Percentiles rank a stretch among this genome's conserved stretches.
These are phyloP conservation scores for Ceratocystis albifundus DNA, from an alignment of 2,329 filamentous ascomycete species.

Conservation along the genomic window DNA sequence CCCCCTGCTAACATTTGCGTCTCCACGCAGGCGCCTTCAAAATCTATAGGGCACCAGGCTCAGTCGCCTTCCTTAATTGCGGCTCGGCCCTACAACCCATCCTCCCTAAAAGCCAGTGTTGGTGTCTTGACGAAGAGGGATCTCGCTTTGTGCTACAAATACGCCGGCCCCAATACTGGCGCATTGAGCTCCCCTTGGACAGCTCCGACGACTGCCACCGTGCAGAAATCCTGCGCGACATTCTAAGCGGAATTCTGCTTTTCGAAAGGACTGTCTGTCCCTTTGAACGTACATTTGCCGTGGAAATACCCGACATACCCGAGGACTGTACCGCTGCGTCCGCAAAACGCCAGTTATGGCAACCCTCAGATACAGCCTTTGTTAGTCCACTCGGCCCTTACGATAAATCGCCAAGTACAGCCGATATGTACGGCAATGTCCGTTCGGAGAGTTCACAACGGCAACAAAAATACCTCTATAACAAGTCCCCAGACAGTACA, in stretches of 20 bases:
- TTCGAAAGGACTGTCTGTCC: conserved; percentile 85
- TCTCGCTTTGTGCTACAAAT: conserved; percentile 79
- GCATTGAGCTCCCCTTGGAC: conserved; percentile 63
- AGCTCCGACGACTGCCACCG: conserved; percentile 48
- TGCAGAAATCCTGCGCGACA: conserved; percentile 55
- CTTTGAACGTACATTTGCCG: conserved; percentile 64
- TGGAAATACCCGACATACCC: conserved; percentile 59
- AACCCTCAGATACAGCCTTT: conserved; percentile 16
- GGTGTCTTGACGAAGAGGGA: conserved; percentile 76
- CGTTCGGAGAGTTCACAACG: neutral
- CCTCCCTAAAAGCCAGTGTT: conserved; percentile 79
- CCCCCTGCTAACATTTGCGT: neutral
- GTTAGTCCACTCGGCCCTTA: conserved; percentile 21
- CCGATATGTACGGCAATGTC: neutral
- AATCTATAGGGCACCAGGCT: conserved; percentile 76
- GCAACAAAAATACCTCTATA: conserved; percentile 3
- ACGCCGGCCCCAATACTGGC: conserved; percentile 72
- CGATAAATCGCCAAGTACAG: conserved; percentile 18
- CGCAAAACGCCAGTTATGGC: conserved; percentile 14
- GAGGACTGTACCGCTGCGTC: neutral
- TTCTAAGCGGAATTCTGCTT: conserved; percentile 60
- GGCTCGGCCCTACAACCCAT: conserved; percentile 76
- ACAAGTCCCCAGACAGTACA: neutral
- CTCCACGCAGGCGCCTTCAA: conserved; percentile 51
- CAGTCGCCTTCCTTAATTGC: conserved; percentile 79